Evolutionary conservation across 2,329 filamentous ascomycete genomes (phyloP), one percentile per base, ranked within the genome.

Genomic region (Parastagonospora nodorum): DNA sequence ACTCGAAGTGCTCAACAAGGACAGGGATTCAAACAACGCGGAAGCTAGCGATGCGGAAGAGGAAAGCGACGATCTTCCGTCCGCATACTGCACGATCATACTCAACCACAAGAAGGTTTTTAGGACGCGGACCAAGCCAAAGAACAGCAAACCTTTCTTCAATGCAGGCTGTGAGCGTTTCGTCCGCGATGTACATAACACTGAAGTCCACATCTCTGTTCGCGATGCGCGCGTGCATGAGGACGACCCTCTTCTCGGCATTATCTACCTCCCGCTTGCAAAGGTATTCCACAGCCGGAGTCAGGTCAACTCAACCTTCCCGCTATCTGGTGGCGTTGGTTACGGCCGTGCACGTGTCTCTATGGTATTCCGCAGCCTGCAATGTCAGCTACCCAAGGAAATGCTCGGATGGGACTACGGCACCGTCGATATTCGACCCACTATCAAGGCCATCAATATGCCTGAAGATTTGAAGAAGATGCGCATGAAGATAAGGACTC

Each of bases 121-220:
- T 74, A 85, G 82, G 61, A 89, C 88, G 2, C 78, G 88, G 12
- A 89, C 88, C 0, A 91, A 92, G 72, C 88, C 88, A 1, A 89
- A 90, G 74, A 90, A 90, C 55, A 81, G 85, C 0, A 90, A 89
- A 61, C 88, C 88, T 0, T 91, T 90, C 71, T 91, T 88, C 78
- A 91, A 91, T 57, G 88, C 88, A 2, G 86, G 86, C 5, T 89
- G 84, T 2, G 88, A 92, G 68, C 82, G 86, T 5, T 89, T 90
- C 56, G 80, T 91, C 33, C 78, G 83, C 10, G 85, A 91, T 66
- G 90, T 87, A 82, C 78, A 77, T 12, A 83, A 80, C 10, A 82
- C 85, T 1, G 87, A 90, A 66, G 77, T 90, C 29, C 86, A 88
- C 57, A 75, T 92, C 28, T 79, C 82, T 1, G 86, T 90, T 1